Evolutionary conservation across 2,329 filamentous ascomycete genomes (phyloP), one percentile per base, ranked within the genome.

Genomic region (Lecanicillium sp.): DNA sequence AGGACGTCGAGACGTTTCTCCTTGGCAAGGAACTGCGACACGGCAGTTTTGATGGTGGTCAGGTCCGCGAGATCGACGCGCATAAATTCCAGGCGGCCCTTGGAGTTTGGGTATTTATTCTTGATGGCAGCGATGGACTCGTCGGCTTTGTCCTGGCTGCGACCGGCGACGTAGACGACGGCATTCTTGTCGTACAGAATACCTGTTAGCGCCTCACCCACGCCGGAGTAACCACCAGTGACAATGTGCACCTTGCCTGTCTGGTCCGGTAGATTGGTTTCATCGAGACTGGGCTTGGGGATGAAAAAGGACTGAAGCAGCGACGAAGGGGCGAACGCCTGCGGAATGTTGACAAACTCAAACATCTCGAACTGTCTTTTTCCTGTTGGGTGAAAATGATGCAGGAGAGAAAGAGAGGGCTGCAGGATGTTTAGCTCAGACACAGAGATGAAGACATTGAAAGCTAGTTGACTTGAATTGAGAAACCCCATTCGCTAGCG

Each of bases 171-270:
- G 49, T 74, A 75, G 25, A 76, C 65, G 12, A 59, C 72, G 29
- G 58, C 71, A 39, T 71, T 66, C 17, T 60, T 62, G 4, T 54
- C 49, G 50, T 75, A 77, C n/a, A 77, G 59, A 5, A 75, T 65
- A 30, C 62, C 62, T 36, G 54, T 57, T n/a, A 75, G 58, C 44
- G 72, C 68, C 34, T 64, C 60, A 14, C 71, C 71, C 11, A 72
- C 58, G 68, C 50, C 50, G 4, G 47, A 44, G 39, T 51, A 50
- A 37, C 45, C 46, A 42, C 50, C 50, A 9, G 50, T 76, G 10
- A 77, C 63, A 38, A 76, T 64, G 56, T 62, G 67, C 31, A 73
- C 68, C 51, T 59, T 20, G 35, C 37, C 41, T 8, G 36, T 29
- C 32, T 42, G 40, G 34, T 41, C 39, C 10, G 39, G 39, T 17